Evolutionary conservation across 371 early-diverging fungal genomes (phyloP), one percentile per base, ranked within the genome.

Genomic region (Actinomortierella wolfii): DNA sequence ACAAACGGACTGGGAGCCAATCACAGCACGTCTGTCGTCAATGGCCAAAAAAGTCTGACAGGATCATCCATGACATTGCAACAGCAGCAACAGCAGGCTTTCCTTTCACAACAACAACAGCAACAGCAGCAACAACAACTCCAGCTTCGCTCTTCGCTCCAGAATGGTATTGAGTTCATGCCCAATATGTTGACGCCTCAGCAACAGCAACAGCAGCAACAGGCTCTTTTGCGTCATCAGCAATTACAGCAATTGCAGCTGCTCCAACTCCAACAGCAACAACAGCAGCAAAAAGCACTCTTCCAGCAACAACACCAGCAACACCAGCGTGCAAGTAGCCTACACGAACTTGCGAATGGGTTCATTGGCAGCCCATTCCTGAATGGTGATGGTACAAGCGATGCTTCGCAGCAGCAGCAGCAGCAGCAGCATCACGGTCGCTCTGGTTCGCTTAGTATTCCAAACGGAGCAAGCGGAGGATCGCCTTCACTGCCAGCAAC

Each of bases 181-280:
- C 26, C 17, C 8, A 51, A 51, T 39, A 11, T 34, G 34, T 34
- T 34, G 20, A 58, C 74, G 26, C 68, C 71, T 34, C 42, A 47
- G 18, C 39, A 51, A 34, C 34, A 34, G 11, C 34, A 58, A n/a
- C 61, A 49, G 20, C 34, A 34, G 11, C 34, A 58, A n/a, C 61
- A 49, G 20, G 13, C 53, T 15, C 42, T 52, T 39, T 44, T 51
- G n/a, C 59, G 54, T 23, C 64, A 57, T 20, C 57, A 20, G 65
- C 76, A 43, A 42, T 60, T 52, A 49, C 76, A 41, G 55, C 62
- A 26, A 50, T 73, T 47, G 57, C 59, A 59, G 25, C 59, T 21
- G 25, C 51, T 46, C 17, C 64, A 55, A 21, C 58, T 46, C 2
- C 55, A 44, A 0, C 58, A 59, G 14, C 63, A 21, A 29, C 28